A percentile compares a stretch with the other conserved stretches of the same genome.
Evolutionary conservation across 176 grass and related monocot genomes (phyloP).

Genomic region (Lolium multiflorum): DNA sequence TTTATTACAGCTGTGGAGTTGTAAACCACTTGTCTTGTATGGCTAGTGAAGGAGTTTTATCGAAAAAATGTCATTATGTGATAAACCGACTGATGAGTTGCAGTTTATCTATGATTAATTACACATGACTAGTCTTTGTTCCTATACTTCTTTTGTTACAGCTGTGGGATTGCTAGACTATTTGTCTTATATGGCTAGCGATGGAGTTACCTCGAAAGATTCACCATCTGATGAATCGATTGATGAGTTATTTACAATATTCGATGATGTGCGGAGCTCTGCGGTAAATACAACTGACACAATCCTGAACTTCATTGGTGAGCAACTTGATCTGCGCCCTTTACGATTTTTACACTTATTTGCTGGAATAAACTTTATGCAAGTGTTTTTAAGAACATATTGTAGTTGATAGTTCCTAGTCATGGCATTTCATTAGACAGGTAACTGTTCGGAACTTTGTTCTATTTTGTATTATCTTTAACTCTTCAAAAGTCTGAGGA

Average conservation of each 20-base stretch:
- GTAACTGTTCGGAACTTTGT: slow-evolving; percentile 17
- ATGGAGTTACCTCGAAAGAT: slow-evolving; percentile 46
- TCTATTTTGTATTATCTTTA: slow-evolving; percentile 25
- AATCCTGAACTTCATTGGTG: slow-evolving; percentile 83
- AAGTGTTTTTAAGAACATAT: background rate
- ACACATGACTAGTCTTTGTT: slow-evolving; percentile 20
- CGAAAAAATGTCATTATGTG: slow-evolving; percentile 27
- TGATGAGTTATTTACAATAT: slow-evolving; percentile 89
- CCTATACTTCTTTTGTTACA: slow-evolving; percentile 50
- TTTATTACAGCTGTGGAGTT: slow-evolving; percentile 56
- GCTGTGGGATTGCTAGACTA: slow-evolving; percentile 63
- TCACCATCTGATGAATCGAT: slow-evolving; percentile 45
- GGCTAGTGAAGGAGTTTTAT: slow-evolving; percentile 44
- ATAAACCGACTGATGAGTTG: slow-evolving; percentile 63
- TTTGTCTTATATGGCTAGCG: slow-evolving; percentile 55
- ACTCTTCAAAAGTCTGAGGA: background rate
- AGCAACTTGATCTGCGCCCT: slow-evolving; percentile 38
- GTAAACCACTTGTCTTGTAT: slow-evolving; percentile 59
- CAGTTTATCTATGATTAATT: background rate
- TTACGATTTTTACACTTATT: slow-evolving; percentile 2
- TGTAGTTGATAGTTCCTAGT: slow-evolving; percentile 16
- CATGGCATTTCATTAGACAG: slow-evolving; percentile 12
- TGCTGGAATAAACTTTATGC: background rate
- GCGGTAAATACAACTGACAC: slow-evolving; percentile 60
- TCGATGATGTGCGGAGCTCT: slow-evolving; percentile 81